These are phyloP conservation scores for Saksenaea vasiformis DNA, from an alignment of 371 early-diverging fungal species.

Conservation along the genomic window DNA sequence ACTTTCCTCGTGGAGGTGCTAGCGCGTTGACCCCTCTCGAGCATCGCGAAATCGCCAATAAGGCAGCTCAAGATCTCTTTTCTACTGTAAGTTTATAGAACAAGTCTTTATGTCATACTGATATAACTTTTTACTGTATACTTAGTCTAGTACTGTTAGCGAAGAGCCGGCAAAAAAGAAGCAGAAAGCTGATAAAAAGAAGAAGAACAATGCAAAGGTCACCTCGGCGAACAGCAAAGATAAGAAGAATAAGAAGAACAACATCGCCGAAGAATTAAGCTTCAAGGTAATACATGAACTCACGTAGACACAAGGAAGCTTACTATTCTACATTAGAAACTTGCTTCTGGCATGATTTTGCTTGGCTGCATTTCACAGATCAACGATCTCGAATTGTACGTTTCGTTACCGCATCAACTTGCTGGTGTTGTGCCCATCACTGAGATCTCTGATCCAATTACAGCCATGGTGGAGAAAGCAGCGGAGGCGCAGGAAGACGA, in stretches of 20 bases:
- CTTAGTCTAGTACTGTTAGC: neutral
- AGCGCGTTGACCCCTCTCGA: constrained; percentile 82
- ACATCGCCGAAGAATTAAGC: constrained; percentile 58
- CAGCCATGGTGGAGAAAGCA: constrained; percentile 63
- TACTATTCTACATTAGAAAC: constrained; percentile 39
- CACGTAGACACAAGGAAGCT: neutral
- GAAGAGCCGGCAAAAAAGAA: constrained; percentile 60
- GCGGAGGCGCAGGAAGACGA: constrained; percentile 61
- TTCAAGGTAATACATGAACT: constrained; percentile 49
- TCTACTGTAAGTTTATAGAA: constrained; percentile 21
- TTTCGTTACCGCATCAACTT: constrained; percentile 79
- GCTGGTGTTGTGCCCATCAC: constrained; percentile 79
- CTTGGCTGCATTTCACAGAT: constrained; percentile 82
- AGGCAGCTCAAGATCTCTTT: constrained; percentile 71
- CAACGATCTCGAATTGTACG: constrained; percentile 76
- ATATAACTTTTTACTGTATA: neutral
- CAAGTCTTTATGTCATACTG: neutral
- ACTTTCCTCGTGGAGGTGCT: constrained; percentile 86
- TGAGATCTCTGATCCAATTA: constrained; percentile 70
- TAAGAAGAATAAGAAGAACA: constrained; percentile 38
- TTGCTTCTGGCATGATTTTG: constrained; percentile 73
- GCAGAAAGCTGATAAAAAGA: constrained; percentile 39
- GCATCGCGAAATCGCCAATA: constrained; percentile 73
- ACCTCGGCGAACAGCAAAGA: neutral
- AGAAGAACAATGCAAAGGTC: constrained; percentile 8